Conservation (phyloP, 371 early-diverging fungal genomes). For the Lichtheimia corymbifera region DNA sequence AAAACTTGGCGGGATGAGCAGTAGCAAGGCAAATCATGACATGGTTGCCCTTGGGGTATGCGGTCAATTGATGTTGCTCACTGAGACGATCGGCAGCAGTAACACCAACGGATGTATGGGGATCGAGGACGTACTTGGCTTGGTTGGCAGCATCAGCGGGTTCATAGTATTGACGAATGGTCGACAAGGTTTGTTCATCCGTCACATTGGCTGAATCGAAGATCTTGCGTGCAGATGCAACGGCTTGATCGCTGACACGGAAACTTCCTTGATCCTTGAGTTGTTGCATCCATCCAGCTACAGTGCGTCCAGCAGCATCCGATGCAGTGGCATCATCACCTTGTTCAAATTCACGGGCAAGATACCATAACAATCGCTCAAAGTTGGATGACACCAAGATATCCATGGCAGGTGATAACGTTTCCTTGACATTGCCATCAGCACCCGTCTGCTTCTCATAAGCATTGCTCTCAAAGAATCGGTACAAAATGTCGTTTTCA, state of each 20-base stretch:
- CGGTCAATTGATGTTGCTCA: conserved; percentile 25
- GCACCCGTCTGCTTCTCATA: conserved; percentile 72
- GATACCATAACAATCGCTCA: conserved; percentile 93
- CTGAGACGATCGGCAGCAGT: conserved; percentile 70
- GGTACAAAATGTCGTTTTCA: conserved; percentile 94
- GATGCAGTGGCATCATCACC: conserved; percentile 28
- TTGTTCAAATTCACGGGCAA: conserved; percentile 64
- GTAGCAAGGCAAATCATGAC: conserved; percentile 83
- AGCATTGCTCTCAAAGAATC: conserved; percentile 86
- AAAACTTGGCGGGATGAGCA: conserved; percentile 96
- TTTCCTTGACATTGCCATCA: conserved; percentile 73
- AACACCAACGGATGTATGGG: conserved; percentile 96
- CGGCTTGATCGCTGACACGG: conserved; percentile 61
- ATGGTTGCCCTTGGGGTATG: conserved; percentile 36
- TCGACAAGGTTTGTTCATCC: conserved; percentile 72
- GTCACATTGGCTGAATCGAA: conserved; percentile 82
- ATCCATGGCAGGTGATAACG: conserved; percentile 97
- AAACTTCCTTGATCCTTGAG: conserved; percentile 76
- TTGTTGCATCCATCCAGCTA: conserved; percentile 81
- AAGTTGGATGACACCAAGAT: conserved; percentile 95
- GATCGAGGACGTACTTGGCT: conserved; percentile 82
- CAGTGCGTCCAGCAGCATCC: conserved; percentile 55
- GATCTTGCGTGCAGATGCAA: conserved; percentile 67
- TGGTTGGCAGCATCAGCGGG: conserved; percentile 45
- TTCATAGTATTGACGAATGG: conserved; percentile 73